phyloP scores from a whole-genome alignment of 768 basidiomycete genomes.

The Collybia sordida region DNA sequence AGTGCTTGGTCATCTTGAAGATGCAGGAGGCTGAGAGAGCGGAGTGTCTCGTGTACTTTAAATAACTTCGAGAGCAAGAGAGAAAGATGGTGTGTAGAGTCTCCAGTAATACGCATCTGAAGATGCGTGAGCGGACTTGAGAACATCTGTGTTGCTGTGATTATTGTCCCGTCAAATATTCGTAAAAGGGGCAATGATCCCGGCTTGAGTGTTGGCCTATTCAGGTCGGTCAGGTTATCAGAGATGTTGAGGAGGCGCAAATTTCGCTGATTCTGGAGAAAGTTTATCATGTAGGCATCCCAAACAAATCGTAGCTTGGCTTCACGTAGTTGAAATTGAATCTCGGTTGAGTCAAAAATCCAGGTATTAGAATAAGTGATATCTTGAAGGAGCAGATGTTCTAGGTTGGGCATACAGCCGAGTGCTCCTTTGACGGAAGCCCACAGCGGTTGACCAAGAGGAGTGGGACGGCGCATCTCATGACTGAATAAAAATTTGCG shows the following conservation, averaged over 20 bases:
- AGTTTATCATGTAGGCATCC: conserved; percentile 44
- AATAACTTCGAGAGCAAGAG: conserved; percentile 30
- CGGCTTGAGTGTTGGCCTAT: conserved; percentile 5
- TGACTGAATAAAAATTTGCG: conserved; percentile 41
- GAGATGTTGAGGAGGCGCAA: conserved; percentile 37
- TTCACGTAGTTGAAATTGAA: conserved; percentile 48
- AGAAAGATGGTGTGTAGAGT: conserved; percentile 27
- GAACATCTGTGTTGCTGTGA: conserved; percentile 39
- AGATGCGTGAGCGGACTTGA: conserved; percentile 42
- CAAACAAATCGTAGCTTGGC: conserved; percentile 48
- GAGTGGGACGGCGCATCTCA: conserved; percentile 25
- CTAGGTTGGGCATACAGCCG: conserved; percentile 41
- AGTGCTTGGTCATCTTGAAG: conserved; percentile 23
- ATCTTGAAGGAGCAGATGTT: conserved; percentile 42
- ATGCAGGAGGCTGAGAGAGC: conserved; percentile 27
- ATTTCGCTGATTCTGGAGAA: conserved; percentile 45
- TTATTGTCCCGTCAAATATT: conserved; percentile 44
- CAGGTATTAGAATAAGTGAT: conserved; percentile 37
- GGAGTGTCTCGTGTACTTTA: conserved; percentile 21
- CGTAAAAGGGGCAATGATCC: conserved; percentile 37
- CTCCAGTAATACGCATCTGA: conserved; percentile 41
- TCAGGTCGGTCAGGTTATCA: conserved; percentile 21
- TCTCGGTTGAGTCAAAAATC: conserved; percentile 40
- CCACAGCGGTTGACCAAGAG: conserved; percentile 42
- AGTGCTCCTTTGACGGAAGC: conserved; percentile 38